These are phyloP conservation scores for Fusarium clavum DNA, from an alignment of 2,329 filamentous ascomycete genomes.

Conservation along the genomic window DNA sequence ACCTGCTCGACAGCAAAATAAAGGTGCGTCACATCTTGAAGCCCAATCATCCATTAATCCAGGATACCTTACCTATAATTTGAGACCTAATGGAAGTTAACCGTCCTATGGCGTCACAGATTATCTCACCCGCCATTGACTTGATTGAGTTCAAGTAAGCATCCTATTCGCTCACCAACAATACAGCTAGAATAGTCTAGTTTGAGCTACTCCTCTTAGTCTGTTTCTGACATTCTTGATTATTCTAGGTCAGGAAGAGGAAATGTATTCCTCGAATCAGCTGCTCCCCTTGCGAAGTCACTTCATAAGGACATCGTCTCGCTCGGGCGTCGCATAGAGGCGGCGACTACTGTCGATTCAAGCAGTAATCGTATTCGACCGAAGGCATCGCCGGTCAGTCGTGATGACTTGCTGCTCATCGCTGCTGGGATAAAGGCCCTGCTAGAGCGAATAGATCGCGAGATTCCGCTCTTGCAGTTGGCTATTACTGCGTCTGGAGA, in stretches of 20 bases:
- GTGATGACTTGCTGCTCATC: conserved; percentile 75
- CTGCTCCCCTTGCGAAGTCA: conserved; percentile 83
- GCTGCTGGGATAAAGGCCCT: conserved; percentile 80
- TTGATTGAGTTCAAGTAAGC: conserved; percentile 88
- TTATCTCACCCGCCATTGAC: conserved; percentile 90
- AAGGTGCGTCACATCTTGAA: conserved; percentile 62
- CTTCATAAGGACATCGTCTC: conserved; percentile 85
- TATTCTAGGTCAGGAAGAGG: conserved; percentile 61
- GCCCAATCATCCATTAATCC: neutral
- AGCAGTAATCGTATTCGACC: conserved; percentile 52
- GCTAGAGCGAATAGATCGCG: conserved; percentile 84
- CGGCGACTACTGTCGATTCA: conserved; percentile 70
- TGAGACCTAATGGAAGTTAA: neutral
- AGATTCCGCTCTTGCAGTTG: conserved; percentile 90
- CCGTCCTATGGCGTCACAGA: conserved; percentile 59
- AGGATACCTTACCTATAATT: neutral
- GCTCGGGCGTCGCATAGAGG: conserved; percentile 79
- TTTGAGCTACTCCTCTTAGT: conserved; percentile 10
- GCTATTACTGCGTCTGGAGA: conserved; percentile 95
- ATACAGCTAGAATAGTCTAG: conserved; percentile 15
- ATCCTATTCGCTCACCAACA: conserved; percentile 12
- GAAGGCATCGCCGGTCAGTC: conserved; percentile 57
- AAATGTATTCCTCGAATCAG: conserved; percentile 78
- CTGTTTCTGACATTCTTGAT: conserved; percentile 12
- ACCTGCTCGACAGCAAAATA: conserved; percentile 85